Conservation (phyloP, 345 rosid species). For the Lepidium didymum region DNA sequence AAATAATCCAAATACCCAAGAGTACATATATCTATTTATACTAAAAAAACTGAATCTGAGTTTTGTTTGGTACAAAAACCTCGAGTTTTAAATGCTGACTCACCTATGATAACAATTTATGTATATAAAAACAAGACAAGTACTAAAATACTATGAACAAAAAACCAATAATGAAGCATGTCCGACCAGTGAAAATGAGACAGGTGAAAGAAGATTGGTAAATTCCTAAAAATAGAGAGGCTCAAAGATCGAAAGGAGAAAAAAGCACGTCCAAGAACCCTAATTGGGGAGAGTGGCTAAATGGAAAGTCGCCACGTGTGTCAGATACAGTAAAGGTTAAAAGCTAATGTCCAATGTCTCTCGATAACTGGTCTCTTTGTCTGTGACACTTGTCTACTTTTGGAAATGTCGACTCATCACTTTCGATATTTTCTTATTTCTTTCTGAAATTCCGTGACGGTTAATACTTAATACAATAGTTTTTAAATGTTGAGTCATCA, state of each 20-base stretch:
- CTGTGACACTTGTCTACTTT: slow-evolving; percentile 20
- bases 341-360: not conserved
- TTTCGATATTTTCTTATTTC: too few relatives aligned
- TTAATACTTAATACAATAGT: too few relatives aligned
- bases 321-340: slow-evolving; percentile 12
- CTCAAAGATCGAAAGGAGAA: not conserved
- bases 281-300: slow-evolving; percentile 10
- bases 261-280: slow-evolving; percentile 5
- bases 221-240: not conserved
- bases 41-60: not conserved
- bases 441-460: too few relatives aligned
- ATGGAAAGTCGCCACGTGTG: slow-evolving; percentile 6
- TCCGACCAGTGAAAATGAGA: not conserved
- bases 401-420: not conserved
- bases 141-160: not conserved
- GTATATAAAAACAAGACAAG: not conserved
- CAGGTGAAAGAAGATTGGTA: not conserved
- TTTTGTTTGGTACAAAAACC: not conserved
- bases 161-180: not conserved
- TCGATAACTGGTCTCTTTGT: slow-evolving; percentile 18
- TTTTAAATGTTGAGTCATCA: too few relatives aligned
- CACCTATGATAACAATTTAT: not conserved
- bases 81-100: not conserved
- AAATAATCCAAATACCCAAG: not conserved
- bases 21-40: too few relatives aligned